Evolutionary conservation across 2,329 filamentous ascomycete species (phyloP), one percentile per base, ranked within the genome.

Genomic region (Aspergillus persii): DNA sequence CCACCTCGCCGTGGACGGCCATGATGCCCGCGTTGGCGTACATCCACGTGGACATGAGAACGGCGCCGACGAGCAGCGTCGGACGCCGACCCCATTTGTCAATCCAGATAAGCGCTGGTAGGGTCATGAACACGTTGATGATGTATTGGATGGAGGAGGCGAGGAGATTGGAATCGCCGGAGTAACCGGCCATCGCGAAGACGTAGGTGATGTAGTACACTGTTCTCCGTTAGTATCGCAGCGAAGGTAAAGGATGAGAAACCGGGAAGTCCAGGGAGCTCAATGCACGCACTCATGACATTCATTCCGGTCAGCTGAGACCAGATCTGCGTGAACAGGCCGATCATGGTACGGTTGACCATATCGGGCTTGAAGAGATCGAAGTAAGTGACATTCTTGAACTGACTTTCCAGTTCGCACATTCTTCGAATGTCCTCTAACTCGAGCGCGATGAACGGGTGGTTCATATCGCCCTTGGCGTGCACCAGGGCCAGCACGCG

Each of bases 41-140:
- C 70, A 80, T 77, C 57, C 68, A 72, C n/a, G 63, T 74, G 61
- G 71, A 71, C 88, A 91, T 91, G 50, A 89, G 76, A 27, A 83
- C 75, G 5, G 87, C 84, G 52, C 89, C 89, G 29, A 86, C 69
- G n/a, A 91, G 78, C 39, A 91, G 79, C 4, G 88, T 84, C 1
- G 79, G 79, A 47, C 89, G 89, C 63, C 90, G 89, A 50, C 91
- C 91, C 86, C 88, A 91, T 57, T 82, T 80, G 66, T 95, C 90
- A 67, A 93, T 84, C 78, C 80, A 93, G 58, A 93, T 75, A 27
- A 94, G 81, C 1, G 90, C 90, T 0, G 89, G 89, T 3, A 93
- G 72, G 0, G 91, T 94, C 86, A 91, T 90, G 54, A 87, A 61
- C 1, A 94, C 90, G 72, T 93, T 93, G 79, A 94, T 91, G 66